A percentile compares a stretch with the other conserved stretches of the same genome.
Conservation (phyloP, 2,329 filamentous ascomycete genomes). For the Bipolaris zeicola region DNA sequence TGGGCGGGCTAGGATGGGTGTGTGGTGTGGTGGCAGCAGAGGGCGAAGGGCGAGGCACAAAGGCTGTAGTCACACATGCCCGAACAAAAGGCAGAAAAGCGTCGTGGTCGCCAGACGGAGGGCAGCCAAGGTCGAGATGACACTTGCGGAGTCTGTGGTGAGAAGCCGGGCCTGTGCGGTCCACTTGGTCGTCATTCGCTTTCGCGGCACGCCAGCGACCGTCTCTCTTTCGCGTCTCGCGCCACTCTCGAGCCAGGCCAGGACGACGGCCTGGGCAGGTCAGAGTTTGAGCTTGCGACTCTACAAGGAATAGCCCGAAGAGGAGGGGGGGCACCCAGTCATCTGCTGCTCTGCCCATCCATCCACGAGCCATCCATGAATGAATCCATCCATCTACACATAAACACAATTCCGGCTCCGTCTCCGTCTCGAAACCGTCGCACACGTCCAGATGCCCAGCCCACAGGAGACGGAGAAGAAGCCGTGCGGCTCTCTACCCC, state of each 20-base stretch:
- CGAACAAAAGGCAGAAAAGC: conserved; percentile 4
- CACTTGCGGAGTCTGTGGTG: conserved; percentile 25
- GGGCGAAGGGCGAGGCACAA: conserved; percentile 29
- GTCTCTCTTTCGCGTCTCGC: conserved; percentile 20
- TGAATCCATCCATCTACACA: no score
- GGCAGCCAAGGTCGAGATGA: conserved; percentile 26
- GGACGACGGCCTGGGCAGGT: no score
- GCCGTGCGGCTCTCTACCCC: no score
- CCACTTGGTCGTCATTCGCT: conserved; percentile 18
- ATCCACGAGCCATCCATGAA: no score
- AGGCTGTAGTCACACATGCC: conserved; percentile 25
- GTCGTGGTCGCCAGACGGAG: conserved; percentile 17
- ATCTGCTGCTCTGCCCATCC: no score
- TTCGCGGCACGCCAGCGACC: conserved; percentile 16
- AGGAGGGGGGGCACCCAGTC: no score
- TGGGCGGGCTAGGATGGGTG: conserved; percentile 2
- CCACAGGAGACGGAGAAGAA: no score
- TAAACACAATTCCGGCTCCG: no score
- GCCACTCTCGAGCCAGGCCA: not conserved
- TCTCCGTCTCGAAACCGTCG: no score
- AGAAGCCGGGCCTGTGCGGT: conserved; percentile 21
- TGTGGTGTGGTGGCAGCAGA: conserved; percentile 5
- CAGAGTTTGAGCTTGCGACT: conserved; percentile 5
- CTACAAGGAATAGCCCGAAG: not conserved
- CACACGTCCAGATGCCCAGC: no score